Percentiles rank a stretch among this genome's conserved stretches.
Evolutionary conservation across 1,284 basidiomycete species (phyloP).

Genomic region (Tranzscheliella williamsii): DNA sequence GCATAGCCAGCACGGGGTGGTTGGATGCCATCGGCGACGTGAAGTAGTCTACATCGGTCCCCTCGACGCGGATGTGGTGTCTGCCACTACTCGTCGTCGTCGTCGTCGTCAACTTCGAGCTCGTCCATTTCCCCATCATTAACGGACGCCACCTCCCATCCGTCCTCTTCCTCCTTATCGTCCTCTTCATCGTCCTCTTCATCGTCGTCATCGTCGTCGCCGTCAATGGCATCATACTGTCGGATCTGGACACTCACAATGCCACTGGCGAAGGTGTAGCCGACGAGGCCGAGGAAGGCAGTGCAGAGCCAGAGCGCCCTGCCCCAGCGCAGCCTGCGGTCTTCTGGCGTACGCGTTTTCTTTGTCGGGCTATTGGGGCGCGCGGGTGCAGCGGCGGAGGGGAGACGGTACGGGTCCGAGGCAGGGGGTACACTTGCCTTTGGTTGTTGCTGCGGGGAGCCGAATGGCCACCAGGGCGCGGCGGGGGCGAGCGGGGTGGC

Average conservation of each 20-base stretch:
- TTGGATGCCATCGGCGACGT: no score
- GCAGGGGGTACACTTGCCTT: conserved; percentile 25
- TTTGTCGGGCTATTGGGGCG: no score
- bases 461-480: conserved; percentile 20
- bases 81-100: conserved; percentile 7
- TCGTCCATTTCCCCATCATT: conserved; percentile 11
- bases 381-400: conserved; percentile 1
- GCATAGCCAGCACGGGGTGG: no score
- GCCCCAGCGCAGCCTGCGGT: conserved; percentile 21
- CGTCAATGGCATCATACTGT: conserved; percentile 4
- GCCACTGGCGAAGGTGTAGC: conserved; percentile 47
- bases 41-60: no score
- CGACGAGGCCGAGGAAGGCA: conserved; percentile 44
- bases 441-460: background rate
- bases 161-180: conserved; percentile 13
- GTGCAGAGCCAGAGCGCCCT: conserved; percentile 40
- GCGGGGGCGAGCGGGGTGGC: background rate
- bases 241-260: conserved; percentile 45
- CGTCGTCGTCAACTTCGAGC: conserved; percentile 7
- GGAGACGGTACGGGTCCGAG: background rate
- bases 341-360: background rate
- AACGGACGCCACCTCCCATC: no score
- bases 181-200: conserved; percentile 12
- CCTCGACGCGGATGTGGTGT: background rate
- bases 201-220: conserved; percentile 3